Evolutionary conservation across 148 eudicot genomes (phyloP).

Genomic region (Amaranthus cruentus): DNA sequence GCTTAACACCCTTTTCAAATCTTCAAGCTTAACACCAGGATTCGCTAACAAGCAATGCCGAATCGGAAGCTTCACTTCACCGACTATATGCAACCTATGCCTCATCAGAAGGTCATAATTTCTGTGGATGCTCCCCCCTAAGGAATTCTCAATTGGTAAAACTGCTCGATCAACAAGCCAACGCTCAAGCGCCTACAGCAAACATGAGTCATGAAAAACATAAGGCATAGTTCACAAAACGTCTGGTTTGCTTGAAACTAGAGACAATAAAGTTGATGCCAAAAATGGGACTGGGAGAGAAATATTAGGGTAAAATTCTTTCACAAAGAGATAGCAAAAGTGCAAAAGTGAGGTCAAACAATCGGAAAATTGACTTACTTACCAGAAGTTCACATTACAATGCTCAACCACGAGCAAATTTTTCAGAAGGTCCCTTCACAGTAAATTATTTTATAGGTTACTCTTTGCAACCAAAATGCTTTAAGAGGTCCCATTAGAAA

Average conservation of each 20-base stretch:
- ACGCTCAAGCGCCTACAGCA: slow-evolving; percentile 43
- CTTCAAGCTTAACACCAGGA: slow-evolving; percentile 36
- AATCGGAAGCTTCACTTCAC: slow-evolving; percentile 55
- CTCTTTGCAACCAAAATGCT: no score
- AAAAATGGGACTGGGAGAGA: no score
- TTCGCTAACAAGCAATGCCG: slow-evolving; percentile 50
- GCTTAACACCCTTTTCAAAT: slow-evolving; percentile 44
- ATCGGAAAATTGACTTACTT: no score
- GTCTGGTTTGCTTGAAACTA: neutral
- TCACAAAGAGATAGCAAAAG: no score
- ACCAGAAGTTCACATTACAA: no score
- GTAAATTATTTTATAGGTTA: no score
- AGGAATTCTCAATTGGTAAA: slow-evolving; percentile 52
- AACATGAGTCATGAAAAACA: neutral
- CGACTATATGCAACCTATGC: slow-evolving; percentile 51
- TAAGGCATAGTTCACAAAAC: neutral
- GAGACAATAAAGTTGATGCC: neutral
- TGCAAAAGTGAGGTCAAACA: no score
- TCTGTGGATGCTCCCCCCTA: slow-evolving; percentile 59
- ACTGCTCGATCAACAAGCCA: slow-evolving; percentile 60
- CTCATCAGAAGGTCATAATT: slow-evolving; percentile 51
- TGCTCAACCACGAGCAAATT: no score
- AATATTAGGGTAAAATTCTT: no score
- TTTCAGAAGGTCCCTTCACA: no score
- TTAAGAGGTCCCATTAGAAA: no score